Percentiles rank a stretch among this genome's conserved stretches.
phyloP scores from a whole-genome alignment of 1,284 basidiomycete species.

The Puccinia novopanici region DNA sequence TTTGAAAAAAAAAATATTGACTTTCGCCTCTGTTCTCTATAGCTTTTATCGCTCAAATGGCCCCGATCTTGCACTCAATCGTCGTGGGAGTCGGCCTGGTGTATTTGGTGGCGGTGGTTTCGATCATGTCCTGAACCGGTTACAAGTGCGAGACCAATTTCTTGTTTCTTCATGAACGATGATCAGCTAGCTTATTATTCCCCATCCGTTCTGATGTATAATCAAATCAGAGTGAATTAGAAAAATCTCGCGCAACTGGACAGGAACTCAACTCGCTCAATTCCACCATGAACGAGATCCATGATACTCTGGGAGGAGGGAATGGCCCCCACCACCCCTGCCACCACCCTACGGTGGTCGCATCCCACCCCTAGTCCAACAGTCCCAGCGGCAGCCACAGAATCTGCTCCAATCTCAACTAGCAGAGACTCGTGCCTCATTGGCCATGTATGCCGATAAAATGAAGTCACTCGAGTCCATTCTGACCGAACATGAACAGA shows the following conservation, averaged over 20 bases:
- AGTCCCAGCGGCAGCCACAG: conserved; percentile 53
- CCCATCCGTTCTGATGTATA: background rate
- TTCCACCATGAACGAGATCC: conserved; percentile 83
- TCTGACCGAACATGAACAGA: conserved; percentile 76
- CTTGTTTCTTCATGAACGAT: background rate
- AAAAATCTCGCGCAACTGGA: conserved; percentile 92
- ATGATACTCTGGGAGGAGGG: conserved; percentile 84
- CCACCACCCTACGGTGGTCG: conserved; percentile 58
- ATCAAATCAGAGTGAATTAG: conserved; percentile 72
- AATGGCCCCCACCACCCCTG: conserved; percentile 69
- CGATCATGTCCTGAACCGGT: conserved; percentile 62
- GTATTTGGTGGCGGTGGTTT: conserved; percentile 61
- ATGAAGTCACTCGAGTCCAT: conserved; percentile 79
- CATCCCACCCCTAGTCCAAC: conserved; percentile 45
- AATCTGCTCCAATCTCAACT: conserved; percentile 76
- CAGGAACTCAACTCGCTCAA: conserved; percentile 79
- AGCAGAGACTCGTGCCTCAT: conserved; percentile 77
- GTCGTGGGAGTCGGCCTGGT: conserved; percentile 56
- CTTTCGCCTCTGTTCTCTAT: no score
- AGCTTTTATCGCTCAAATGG: conserved; percentile 48
- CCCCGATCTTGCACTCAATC: conserved; percentile 38
- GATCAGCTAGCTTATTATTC: no score
- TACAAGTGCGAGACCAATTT: conserved; percentile 59
- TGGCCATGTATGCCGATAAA: conserved; percentile 80
- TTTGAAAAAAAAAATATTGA: no score